A percentile compares a stretch with the other conserved stretches of the same genome.
These are phyloP conservation scores for Russula abietina DNA, from an alignment of 768 basidiomycete species.

Conservation along the genomic window DNA sequence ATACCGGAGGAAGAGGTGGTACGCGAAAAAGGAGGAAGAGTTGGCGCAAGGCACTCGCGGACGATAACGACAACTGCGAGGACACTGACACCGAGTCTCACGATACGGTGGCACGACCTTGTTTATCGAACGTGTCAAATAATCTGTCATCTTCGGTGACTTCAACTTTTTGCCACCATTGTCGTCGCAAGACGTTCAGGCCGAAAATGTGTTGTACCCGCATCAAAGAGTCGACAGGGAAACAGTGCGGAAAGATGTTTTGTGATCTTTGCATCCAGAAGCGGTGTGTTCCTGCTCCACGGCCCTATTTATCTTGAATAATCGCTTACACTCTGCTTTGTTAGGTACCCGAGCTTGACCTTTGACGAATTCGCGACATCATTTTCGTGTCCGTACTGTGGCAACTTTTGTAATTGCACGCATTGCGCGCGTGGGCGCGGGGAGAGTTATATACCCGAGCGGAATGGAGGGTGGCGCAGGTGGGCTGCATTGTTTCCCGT, in stretches of 20 bases:
- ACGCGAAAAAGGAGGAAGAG: slow-evolving; percentile 5
- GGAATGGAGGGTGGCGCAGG: slow-evolving; percentile 25
- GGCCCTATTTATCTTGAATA: background rate
- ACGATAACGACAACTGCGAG: background rate
- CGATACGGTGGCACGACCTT: background rate
- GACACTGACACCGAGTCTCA: background rate
- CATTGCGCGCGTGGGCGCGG: slow-evolving; percentile 40
- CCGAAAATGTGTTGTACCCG: slow-evolving; percentile 18
- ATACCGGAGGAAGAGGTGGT: background rate
- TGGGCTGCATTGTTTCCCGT: background rate
- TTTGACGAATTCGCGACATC: slow-evolving; percentile 30
- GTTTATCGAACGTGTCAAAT: background rate
- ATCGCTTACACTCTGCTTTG: background rate
- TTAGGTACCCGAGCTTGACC: slow-evolving; percentile 37
- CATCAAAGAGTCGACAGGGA: background rate
- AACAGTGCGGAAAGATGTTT: slow-evolving; percentile 9
- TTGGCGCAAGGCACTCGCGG: slow-evolving; percentile 11
- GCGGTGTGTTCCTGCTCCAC: slow-evolving; percentile 7
- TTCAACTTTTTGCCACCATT: slow-evolving; percentile 19
- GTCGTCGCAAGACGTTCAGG: slow-evolving; percentile 3
- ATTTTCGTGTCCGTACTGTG: slow-evolving; percentile 44
- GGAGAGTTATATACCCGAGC: slow-evolving; percentile 39
- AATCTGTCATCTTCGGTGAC: no score
- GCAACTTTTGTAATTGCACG: slow-evolving; percentile 45
- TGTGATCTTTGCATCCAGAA: slow-evolving; percentile 21